Evolutionary conservation across 306 rosid genomes (phyloP).

Genomic region (Vigna trinervia): DNA sequence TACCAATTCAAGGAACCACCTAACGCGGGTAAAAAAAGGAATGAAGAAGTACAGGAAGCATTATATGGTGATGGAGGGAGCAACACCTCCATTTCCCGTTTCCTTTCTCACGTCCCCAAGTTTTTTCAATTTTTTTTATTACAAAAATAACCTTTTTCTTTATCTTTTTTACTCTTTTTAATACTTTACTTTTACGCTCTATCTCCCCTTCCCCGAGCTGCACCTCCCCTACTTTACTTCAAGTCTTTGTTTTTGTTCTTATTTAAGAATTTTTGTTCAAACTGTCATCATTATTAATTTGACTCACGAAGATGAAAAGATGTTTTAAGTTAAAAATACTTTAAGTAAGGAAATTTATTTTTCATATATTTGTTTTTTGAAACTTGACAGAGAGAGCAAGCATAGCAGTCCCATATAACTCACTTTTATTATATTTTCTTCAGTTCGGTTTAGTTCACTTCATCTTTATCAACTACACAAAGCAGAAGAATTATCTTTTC

Average conservation of each 20-base stretch:
- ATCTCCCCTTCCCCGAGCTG: no score
- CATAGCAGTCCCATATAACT: conserved; percentile 39
- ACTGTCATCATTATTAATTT: background rate
- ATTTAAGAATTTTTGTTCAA: background rate
- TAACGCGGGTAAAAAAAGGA: no score
- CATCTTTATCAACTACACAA: conserved; percentile 41
- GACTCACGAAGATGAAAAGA: background rate
- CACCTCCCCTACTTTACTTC: no score
- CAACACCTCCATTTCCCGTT: no score
- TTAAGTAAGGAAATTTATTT: conserved; percentile 18
- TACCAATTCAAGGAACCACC: conserved; percentile 89
- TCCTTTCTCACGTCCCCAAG: no score
- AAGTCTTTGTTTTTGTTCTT: background rate
- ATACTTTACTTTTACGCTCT: no score
- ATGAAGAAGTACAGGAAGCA: no score
- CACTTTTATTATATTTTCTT: conserved; percentile 43
- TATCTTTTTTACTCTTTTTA: no score
- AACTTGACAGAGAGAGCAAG: conserved; percentile 39
- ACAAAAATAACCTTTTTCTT: no score
- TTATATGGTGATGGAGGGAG: no score
- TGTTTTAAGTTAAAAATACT: background rate
- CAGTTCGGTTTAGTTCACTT: conserved; percentile 38
- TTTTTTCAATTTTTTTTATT: no score
- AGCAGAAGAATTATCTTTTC: conserved; percentile 42
- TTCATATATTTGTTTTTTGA: background rate